phyloP scores from a whole-genome alignment of 2,329 filamentous ascomycete species.

The Fusarium proliferatum region DNA sequence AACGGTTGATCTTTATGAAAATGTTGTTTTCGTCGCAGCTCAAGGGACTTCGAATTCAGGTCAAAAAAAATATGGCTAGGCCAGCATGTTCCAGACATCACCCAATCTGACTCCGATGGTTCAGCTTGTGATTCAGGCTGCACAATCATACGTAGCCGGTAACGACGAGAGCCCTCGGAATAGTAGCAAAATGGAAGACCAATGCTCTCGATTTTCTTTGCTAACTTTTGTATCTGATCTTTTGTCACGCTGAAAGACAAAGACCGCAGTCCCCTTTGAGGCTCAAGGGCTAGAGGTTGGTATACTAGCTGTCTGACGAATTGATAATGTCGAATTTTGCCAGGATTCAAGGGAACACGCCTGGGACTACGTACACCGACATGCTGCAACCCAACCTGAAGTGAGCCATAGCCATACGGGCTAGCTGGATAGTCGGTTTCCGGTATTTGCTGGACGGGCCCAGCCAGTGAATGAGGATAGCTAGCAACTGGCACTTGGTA shows the following conservation, averaged over 20 bases:
- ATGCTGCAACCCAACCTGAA: constrained; percentile 60
- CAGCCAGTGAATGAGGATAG: neutral
- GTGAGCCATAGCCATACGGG: constrained; percentile 55
- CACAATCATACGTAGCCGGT: constrained; percentile 75
- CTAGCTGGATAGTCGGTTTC: constrained; percentile 55
- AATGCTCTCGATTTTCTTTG: constrained; percentile 42
- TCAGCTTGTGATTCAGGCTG: constrained; percentile 17
- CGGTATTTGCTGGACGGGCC: constrained; percentile 22
- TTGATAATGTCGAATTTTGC: constrained; percentile 63
- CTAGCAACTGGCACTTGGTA: constrained; percentile 6
- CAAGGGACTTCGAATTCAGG: constrained; percentile 71
- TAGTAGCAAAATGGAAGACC: constrained; percentile 54
- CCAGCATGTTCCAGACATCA: constrained; percentile 73
- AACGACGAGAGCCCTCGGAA: constrained; percentile 66
- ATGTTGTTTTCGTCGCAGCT: constrained; percentile 73
- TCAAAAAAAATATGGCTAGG: constrained; percentile 75
- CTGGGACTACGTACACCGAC: constrained; percentile 60
- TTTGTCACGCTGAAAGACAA: constrained; percentile 60
- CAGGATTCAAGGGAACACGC: constrained; percentile 48
- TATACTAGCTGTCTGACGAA: constrained; percentile 64
- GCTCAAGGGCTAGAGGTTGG: constrained; percentile 55
- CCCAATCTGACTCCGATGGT: constrained; percentile 67
- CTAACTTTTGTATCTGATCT: constrained; percentile 51
- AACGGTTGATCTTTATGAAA: constrained; percentile 80
- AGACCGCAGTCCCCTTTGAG: constrained; percentile 53